phyloP scores from a whole-genome alignment of 306 rosid species.

The Malus asiatica region DNA sequence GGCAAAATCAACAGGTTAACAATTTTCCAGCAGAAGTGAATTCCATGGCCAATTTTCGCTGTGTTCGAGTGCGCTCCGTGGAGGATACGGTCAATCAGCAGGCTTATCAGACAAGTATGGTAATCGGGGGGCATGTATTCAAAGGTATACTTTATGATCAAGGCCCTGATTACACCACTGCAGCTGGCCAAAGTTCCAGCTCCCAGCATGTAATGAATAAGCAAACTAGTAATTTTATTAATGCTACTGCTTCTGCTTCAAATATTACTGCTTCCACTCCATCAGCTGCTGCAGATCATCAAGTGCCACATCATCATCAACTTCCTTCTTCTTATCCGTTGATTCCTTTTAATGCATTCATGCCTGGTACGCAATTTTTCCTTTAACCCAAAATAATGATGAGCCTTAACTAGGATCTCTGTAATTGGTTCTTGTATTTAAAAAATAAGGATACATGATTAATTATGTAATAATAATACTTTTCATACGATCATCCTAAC shows the following conservation, averaged over 20 bases:
- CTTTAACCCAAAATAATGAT: constrained; percentile 18
- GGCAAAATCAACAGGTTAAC: constrained; percentile 15
- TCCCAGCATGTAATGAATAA: not conserved
- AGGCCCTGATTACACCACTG: constrained; percentile 30
- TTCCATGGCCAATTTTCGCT: constrained; percentile 33
- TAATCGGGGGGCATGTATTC: constrained; percentile 57
- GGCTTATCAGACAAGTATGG: constrained; percentile 57
- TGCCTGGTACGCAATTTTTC: constrained; percentile 44
- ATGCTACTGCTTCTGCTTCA: constrained; percentile 1
- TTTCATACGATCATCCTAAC: not conserved
- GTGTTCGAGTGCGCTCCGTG: constrained; percentile 43
- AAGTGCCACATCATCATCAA: constrained; percentile 7
- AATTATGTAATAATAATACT: not conserved
- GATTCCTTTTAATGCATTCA: constrained; percentile 23
- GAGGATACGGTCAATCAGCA: constrained; percentile 33
- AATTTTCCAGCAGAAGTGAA: constrained; percentile 45
- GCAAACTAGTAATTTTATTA: constrained; percentile 5
- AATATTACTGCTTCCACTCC: constrained; percentile 12
- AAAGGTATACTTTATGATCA: constrained; percentile 63
- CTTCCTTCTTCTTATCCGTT: constrained; percentile 14
- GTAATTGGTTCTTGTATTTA: not conserved
- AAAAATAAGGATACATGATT: not conserved
- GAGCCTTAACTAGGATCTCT: constrained; percentile 6
- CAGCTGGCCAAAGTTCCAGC: constrained; percentile 16
- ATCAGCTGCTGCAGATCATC: constrained; percentile 4